Evolutionary conservation across 129 eudicot genomes (phyloP), one percentile per base, ranked within the genome.

Genomic region (Flaveria robusta): DNA sequence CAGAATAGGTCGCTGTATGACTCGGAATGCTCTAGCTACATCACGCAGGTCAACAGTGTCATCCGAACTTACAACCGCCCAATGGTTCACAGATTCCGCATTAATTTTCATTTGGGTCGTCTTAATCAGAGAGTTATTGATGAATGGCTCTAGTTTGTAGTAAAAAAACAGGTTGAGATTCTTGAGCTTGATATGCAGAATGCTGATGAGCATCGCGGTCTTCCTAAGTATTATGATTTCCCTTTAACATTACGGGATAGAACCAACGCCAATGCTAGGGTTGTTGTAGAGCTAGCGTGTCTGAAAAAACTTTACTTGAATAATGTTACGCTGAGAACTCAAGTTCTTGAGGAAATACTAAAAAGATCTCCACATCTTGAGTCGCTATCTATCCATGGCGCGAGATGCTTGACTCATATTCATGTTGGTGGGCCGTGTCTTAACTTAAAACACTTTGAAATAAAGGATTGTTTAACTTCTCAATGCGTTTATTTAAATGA

Each of bases 1-100:
- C n/a, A n/a, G n/a, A n/a, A n/a, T n/a, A n/a, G 50, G 15, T 76
- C 66, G 16, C 15, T 63, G 0, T 29, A 47, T 4, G 22, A 7
- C 10, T 2, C 24, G 9, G 79, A 70, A 63, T 60, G 77, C 39
- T 23, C 37, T 10, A 81, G 79, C 51, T 87, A 52, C 68, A 34
- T 87, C 24, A 71, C 62, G 9, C 85, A 83, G 83, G 88, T 84
- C n/a, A 47, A 81, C 59, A 72, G 66, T 14, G 86, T 78, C 14
- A 41, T 84, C 34, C 27, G 23, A 27, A 37, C 24, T 67, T 81
- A 76, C 73, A 54, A 27, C 43, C 76, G 77, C 59, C 56, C 80
- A 2, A 68, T 13, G 31, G 37, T 72, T 72, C 34, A 15, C 8
- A 2, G 4, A 13, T 65, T 76, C 6, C 73, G 6, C 12, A 76